phyloP scores from a whole-genome alignment of 2,329 filamentous ascomycete species.

The Aspergillus clavatus region DNA sequence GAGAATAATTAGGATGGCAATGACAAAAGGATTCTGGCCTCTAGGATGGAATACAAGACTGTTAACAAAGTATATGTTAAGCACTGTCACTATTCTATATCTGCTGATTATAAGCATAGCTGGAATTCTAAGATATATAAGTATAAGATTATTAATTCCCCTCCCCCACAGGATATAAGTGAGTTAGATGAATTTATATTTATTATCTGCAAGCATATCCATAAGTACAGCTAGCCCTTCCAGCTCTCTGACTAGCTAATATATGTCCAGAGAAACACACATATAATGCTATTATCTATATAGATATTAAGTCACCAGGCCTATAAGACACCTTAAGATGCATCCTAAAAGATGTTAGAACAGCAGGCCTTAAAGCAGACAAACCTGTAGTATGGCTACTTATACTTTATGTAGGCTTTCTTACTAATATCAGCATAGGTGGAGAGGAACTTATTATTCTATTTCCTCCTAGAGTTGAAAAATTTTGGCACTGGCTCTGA shows the following conservation, averaged over 20 bases:
- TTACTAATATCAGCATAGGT: slow-evolving; percentile 6
- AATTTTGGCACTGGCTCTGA: neutral
- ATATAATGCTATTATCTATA: too few relatives aligned
- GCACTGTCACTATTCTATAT: neutral
- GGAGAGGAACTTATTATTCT: slow-evolving; percentile 11
- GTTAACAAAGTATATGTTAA: neutral
- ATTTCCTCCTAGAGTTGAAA: slow-evolving; percentile 11
- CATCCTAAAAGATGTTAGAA: too few relatives aligned
- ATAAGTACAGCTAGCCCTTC: too few relatives aligned
- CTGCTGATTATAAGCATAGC: neutral
- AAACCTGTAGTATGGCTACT: neutral
- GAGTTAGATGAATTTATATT: slow-evolving; percentile 1
- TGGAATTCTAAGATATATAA: neutral
- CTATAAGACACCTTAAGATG: too few relatives aligned
- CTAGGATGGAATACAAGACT: neutral
- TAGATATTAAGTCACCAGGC: too few relatives aligned
- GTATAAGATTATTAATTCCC: slow-evolving; percentile 1
- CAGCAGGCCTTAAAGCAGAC: too few relatives aligned
- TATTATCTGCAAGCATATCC: neutral
- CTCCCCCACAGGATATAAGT: neutral
- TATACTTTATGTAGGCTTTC: too few relatives aligned
- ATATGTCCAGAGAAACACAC: too few relatives aligned
- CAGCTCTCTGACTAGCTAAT: too few relatives aligned
- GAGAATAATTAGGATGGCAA: neutral
- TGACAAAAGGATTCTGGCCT: neutral